Base-by-base conservation (phyloP, 345 rosid species). In the Heritiera fomes region DNA sequence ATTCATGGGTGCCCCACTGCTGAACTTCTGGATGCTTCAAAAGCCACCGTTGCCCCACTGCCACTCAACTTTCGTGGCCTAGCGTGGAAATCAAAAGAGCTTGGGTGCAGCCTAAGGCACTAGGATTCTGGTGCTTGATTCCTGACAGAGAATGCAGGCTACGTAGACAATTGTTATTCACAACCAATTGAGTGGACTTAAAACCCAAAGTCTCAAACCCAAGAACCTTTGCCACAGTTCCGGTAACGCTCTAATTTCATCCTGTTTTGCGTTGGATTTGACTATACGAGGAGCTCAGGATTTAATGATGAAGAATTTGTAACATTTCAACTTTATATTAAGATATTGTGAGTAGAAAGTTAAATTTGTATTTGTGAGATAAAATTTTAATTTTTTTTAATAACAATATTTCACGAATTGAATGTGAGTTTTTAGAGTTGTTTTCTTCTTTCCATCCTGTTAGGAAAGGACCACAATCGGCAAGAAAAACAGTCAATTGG, bases 391-490 rank as follows among this genome's bases (percentile, higher is more conserved):
- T 34, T 34, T 34, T 34, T 34, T 34, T 34, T 34, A 34, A 0
- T 0, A 3, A 34, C 3, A 34, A 34, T 34, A 34, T 34, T 34
- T 34, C 3, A 3, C 3, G 3, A 34, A 34, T 34, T 34, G 38
- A 3, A 3, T 34, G 3, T 1, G 38, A 3, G 3, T 34, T 3
- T 34, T 34, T 34, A 34, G 28, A 23, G 28, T 23, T 23, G 28
- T 23, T 23, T 23, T 23, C 28, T 8, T 28, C 15, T 7, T 69
- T 80, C 82, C 80, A 71, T 73, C 28, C 63, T 66, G 78, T 55
- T 71, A 50, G 83, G 78, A 77, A 23, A 76, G 80, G 82, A 79
- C 77, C 84, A 79, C 69, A 17, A 64, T 34, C 9, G 32, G 34
- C 15, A 12, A n/a, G 1, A 1, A 67, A 55, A 55, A 67, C 14